These are phyloP conservation scores for Scheffersomyces stipitis DNA, from an alignment of 805 yeast species.

Conservation along the genomic window DNA sequence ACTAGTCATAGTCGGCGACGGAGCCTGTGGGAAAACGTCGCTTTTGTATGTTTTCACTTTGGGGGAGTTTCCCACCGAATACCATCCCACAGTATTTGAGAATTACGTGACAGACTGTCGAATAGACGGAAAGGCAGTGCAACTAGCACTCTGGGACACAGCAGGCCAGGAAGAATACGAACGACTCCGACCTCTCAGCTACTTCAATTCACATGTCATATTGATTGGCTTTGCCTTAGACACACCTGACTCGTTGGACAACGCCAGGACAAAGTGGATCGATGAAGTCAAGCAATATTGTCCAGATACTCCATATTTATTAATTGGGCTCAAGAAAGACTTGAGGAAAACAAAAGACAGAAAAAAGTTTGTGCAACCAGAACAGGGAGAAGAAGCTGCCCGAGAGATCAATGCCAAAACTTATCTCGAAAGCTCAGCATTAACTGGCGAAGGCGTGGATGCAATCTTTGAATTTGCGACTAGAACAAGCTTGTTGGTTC, in stretches of 20 bases:
- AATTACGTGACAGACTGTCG: conserved; percentile 93
- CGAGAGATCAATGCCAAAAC: conserved; percentile 76
- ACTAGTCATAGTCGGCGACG: conserved; percentile 90
- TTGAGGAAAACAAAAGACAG: conserved; percentile 49
- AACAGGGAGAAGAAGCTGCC: conserved; percentile 71
- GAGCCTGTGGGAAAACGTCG: conserved; percentile 94
- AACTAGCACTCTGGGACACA: conserved; percentile 90
- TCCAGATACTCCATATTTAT: conserved; percentile 72
- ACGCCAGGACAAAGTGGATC: conserved; percentile 85
- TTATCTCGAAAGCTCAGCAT: conserved; percentile 85
- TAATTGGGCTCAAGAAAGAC: conserved; percentile 86
- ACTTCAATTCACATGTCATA: conserved; percentile 83
- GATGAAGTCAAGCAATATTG: conserved; percentile 79
- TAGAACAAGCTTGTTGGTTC: conserved; percentile 64
- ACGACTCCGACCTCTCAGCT: conserved; percentile 82
- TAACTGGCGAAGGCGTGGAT: conserved; percentile 94
- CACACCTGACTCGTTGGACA: conserved; percentile 79
- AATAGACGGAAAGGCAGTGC: conserved; percentile 90
- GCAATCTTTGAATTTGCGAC: conserved; percentile 92
- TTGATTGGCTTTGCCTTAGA: conserved; percentile 85
- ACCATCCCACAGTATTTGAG: conserved; percentile 93
- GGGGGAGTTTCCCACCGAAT: conserved; percentile 90
- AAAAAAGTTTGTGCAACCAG: conserved; percentile 49
- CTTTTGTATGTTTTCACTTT: conserved; percentile 85
- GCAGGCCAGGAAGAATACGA: conserved; percentile 98